Percentiles rank a stretch among this genome's conserved stretches.
These are phyloP conservation scores for Phascolomyces articulosus DNA, from an alignment of 371 early-diverging fungal species.

Conservation along the genomic window DNA sequence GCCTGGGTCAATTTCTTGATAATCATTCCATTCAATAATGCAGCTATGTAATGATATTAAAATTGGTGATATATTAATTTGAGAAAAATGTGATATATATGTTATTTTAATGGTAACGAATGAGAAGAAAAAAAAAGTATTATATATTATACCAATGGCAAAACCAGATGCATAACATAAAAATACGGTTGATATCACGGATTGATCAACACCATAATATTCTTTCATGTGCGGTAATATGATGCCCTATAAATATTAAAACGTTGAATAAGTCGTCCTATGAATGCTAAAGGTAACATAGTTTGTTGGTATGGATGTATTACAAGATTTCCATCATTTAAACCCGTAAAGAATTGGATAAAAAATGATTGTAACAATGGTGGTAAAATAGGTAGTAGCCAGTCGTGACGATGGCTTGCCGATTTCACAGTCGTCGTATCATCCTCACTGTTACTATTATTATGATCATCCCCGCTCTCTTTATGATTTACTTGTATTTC, in stretches of 20 bases:
- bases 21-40: constrained; percentile 25
- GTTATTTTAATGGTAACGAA: background rate
- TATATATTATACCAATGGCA: constrained; percentile 14
- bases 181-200: constrained; percentile 24
- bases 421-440: no score
- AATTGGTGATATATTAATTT: no score
- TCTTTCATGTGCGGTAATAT: constrained; percentile 25
- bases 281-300: no score
- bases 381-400: constrained; percentile 5
- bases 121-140: no score
- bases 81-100: background rate
- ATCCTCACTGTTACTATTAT: background rate
- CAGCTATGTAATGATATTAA: constrained; percentile 11
- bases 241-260: constrained; percentile 16
- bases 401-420: background rate
- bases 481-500: background rate
- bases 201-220: constrained; percentile 19
- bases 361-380: constrained; percentile 22
- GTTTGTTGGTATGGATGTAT: background rate
- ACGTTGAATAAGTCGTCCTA: no score
- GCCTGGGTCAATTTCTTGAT: constrained; percentile 14
- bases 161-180: constrained; percentile 24
- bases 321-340: constrained; percentile 27
- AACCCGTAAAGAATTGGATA: constrained; percentile 22
- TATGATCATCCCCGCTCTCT: background rate